Evolutionary conservation across 495 filamentous ascomycete species (phyloP).

Genomic region (Lichina pygmaea): DNA sequence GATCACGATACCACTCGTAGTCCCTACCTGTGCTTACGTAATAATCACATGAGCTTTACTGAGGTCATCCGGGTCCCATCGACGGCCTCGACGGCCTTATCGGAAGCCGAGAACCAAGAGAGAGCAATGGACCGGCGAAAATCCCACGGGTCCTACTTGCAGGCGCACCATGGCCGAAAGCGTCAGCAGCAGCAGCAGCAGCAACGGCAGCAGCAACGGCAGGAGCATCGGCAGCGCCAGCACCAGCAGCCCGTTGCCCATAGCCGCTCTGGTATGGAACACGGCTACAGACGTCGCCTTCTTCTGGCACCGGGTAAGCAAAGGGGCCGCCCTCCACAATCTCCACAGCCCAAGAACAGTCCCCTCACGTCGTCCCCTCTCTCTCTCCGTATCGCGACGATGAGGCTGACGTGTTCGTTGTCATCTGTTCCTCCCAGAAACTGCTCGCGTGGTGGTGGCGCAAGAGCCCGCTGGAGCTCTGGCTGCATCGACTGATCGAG

Average conservation of each 20-base stretch:
- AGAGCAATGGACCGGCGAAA: too few species aligned
- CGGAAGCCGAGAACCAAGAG: too few species aligned
- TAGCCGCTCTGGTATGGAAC: neutral
- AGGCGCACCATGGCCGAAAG: too few species aligned
- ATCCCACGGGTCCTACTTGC: too few species aligned
- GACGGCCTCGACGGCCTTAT: too few species aligned
- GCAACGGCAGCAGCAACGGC: too few species aligned
- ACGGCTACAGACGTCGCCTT: neutral
- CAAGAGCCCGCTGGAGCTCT: constrained; percentile 23
- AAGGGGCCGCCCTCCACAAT: neutral
- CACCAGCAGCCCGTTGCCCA: neutral
- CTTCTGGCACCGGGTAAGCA: neutral
- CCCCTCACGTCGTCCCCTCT: neutral
- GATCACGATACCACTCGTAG: too few species aligned
- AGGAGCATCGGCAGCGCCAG: too few species aligned
- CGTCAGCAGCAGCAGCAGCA: too few species aligned
- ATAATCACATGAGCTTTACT: too few species aligned
- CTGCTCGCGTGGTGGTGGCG: constrained; percentile 25
- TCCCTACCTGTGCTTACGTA: too few species aligned
- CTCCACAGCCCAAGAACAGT: neutral
- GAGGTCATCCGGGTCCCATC: too few species aligned
- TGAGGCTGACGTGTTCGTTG: neutral
- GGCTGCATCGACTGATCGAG: constrained; percentile 28
- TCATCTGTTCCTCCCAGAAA: constrained; percentile 14
- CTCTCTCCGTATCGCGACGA: neutral